Evolutionary conservation across 2,329 filamentous ascomycete species (phyloP), one percentile per base, ranked within the genome.

Genomic region (Xylaria sp.): DNA sequence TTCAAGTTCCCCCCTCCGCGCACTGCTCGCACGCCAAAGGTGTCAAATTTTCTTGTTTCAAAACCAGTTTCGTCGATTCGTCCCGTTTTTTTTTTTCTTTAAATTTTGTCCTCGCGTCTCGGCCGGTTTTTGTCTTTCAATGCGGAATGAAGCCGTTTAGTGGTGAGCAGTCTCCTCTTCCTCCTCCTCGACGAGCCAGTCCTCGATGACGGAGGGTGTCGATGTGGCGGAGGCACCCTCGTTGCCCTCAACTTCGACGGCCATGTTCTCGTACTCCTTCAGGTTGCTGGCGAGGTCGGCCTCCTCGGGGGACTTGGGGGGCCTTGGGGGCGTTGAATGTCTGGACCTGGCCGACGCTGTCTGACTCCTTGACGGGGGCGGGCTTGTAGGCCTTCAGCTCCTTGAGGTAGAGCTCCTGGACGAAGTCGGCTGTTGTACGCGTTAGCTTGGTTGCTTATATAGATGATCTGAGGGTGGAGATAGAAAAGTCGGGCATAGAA

Each of bases 321-420:
- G 92, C 78, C 76, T 89, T 86, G 71, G 94, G 94, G 66, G 88
- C 75, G 72, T 75, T 74, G 83, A 97, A 99, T 76, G 86, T 90
- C 76, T 94, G 90, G 71, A 97, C 94, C 71, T 96, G 89, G 74
- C 91, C 92, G 70, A 93, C 88, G 74, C 92, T 82, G 74, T 97
- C 94, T 71, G 85, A 85, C 66, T 91, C 83, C 83, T 97, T 96
- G 79, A 93, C 75, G 68, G 86, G 81, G 59, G 90, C 81, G 66
- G 87, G 81, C 85, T 97, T 97, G 89, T 96, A 97, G 78, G 86
- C 85, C 81, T 93, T 94, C 75, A 99, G 87, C 80, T 97, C 92
- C 77, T 88, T 89, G 70, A 99, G 87, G 84, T 99, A 99, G 74
- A 99, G 85, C 76, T 97, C 93, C 80, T 97, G 94, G 71, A 99